phyloP scores from a whole-genome alignment of 1,284 basidiomycete genomes.

The Leccinum cinnamomeum region DNA sequence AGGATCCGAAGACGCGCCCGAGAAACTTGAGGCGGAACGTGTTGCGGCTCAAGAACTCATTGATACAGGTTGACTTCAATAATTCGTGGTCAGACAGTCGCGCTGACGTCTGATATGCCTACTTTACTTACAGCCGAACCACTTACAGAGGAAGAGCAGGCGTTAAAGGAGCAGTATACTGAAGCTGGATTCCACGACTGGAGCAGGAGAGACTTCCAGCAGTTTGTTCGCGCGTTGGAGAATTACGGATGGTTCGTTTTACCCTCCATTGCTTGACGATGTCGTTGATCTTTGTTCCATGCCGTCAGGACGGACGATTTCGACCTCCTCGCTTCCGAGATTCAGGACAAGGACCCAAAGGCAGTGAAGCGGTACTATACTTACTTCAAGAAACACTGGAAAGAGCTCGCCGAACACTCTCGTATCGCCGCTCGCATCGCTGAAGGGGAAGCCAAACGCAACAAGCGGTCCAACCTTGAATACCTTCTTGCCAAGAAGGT shows the following conservation, averaged over 20 bases:
- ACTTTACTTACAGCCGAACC: slow-evolving; percentile 63
- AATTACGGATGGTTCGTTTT: slow-evolving; percentile 76
- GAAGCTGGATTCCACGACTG: slow-evolving; percentile 85
- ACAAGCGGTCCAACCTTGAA: slow-evolving; percentile 85
- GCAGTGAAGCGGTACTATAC: slow-evolving; percentile 82
- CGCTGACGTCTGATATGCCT: not conserved
- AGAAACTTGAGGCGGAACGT: slow-evolving; percentile 84
- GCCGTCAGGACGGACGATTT: slow-evolving; percentile 70
- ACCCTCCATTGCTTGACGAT: not conserved
- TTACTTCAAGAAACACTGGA: slow-evolving; percentile 91
- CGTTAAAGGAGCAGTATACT: slow-evolving; percentile 78
- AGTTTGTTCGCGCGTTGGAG: slow-evolving; percentile 85
- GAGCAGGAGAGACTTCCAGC: slow-evolving; percentile 93
- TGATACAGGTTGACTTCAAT: slow-evolving; percentile 58
- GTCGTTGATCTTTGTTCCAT: not conserved
- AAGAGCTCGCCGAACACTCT: slow-evolving; percentile 75
- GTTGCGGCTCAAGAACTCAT: slow-evolving; percentile 84
- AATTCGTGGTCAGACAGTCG: not conserved
- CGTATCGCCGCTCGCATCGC: slow-evolving; percentile 79
- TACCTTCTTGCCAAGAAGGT: slow-evolving; percentile 79
- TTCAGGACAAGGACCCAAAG: slow-evolving; percentile 82
- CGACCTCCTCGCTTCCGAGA: slow-evolving; percentile 80
- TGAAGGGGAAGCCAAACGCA: slow-evolving; percentile 84
- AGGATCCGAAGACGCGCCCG: slow-evolving; percentile 76
- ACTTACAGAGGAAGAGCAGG: slow-evolving; percentile 82